Percentiles rank a stretch among this genome's conserved stretches.
Evolutionary conservation across 2,329 filamentous ascomycete species (phyloP).

Genomic region (Hymenoscyphus salicellus): DNA sequence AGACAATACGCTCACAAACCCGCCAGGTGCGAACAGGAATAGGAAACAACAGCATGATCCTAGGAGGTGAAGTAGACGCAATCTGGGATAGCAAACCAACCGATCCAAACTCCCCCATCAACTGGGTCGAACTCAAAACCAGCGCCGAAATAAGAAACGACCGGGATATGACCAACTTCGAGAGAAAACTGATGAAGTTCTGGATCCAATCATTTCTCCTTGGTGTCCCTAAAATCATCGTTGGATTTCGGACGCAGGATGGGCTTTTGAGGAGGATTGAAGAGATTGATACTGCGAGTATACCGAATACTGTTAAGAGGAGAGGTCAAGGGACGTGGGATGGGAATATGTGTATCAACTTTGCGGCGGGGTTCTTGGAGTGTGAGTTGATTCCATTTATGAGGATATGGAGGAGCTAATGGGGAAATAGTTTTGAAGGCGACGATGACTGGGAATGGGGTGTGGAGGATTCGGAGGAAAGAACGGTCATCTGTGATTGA

Average conservation of each 20-base stretch:
- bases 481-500: constrained; percentile 66
- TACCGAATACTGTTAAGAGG: constrained; percentile 72
- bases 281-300: constrained; percentile 74
- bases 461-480: constrained; percentile 74
- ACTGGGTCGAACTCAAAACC: constrained; percentile 96
- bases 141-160: constrained; percentile 67
- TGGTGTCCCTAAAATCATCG: constrained; percentile 85
- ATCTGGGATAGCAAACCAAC: constrained; percentile 80
- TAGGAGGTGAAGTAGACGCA: constrained; percentile 92
- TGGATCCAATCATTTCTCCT: constrained; percentile 97
- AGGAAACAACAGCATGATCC: constrained; percentile 68
- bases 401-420: constrained; percentile 19
- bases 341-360: constrained; percentile 90
- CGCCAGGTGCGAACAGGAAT: constrained; percentile 74
- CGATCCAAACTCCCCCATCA: constrained; percentile 60
- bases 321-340: constrained; percentile 71
- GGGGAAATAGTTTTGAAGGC: constrained; percentile 56
- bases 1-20: neutral
- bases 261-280: constrained; percentile 72
- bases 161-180: constrained; percentile 70
- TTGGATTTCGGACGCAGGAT: constrained; percentile 75
- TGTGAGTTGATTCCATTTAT: constrained; percentile 51
- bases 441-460: constrained; percentile 60
- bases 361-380: constrained; percentile 71
- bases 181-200: constrained; percentile 88